Base-by-base conservation (phyloP, 73 alveolate species). In the Tetrahymena thermophila region DNA sequence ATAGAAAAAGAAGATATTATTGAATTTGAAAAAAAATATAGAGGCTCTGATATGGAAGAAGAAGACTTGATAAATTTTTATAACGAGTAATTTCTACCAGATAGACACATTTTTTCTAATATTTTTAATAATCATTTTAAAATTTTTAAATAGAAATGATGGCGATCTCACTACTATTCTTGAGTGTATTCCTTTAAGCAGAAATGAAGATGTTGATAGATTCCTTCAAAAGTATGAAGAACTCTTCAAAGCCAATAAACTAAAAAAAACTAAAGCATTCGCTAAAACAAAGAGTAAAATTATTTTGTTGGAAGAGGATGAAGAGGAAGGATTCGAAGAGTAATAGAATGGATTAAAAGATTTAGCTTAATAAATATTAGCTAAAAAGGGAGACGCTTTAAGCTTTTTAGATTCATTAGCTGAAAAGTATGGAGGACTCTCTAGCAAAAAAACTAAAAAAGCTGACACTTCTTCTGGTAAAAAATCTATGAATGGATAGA, bases 161-260 rank as follows among this genome's bases (percentile, higher is more conserved):
- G 99, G 99, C 35, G 97, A 97, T 96, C 84, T 97, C 85, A 96
- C 94, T 15, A 42, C 93, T 25, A 94, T 97, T 15, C 93, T 97
- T 15, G 98, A 97, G 97, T 37, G 93, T 93, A 97, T 97, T 71
- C 98, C 98, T 11, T 94, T 94, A 40, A 94, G 98, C 35, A 71
- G 84, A 56, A 96, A 96, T 94, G 96, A 94, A 50, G 99, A 97
- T 58, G 93, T 97, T 17, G 96, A 97, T 34, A 94, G 99, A 84
- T 97, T 96, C 93, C 37, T 96, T 35, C 85, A 94, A 25, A 71
- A 96, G 84, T 97, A 93, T 97, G 99, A 97, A 43, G 94, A 94
- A 35, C 50, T 94, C 34, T 94, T 97, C 94, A 56, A 94, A 34
- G 37, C 40, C 11, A 31, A 31, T 28, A 71, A 71, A 17, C 8